Evolutionary conservation across 2,329 filamentous ascomycete genomes (phyloP).

Genomic region (Hirsutella rhossiliensis): DNA sequence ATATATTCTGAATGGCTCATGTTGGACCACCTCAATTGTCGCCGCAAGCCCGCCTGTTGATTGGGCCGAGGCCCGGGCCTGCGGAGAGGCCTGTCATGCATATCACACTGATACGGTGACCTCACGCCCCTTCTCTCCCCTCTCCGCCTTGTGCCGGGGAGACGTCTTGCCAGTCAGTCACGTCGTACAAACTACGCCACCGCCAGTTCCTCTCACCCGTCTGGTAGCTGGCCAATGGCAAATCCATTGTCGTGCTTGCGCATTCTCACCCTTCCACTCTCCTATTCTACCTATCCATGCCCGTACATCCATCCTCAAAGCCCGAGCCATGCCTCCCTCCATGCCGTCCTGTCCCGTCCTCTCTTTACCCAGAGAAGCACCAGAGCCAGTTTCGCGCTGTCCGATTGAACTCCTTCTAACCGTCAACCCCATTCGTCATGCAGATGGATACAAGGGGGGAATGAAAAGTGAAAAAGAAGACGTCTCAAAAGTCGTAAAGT

Average conservation of each 20-base stretch:
- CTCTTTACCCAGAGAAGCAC: not conserved
- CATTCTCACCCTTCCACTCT: too few relatives aligned
- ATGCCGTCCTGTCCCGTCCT: not conserved
- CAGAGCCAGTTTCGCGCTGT: not conserved
- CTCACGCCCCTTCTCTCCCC: too few relatives aligned
- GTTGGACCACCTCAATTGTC: not conserved
- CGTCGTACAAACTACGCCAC: too few relatives aligned
- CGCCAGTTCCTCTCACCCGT: too few relatives aligned
- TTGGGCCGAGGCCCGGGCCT: not conserved
- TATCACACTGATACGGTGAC: not conserved
- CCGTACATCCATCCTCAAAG: not conserved
- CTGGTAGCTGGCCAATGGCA: too few relatives aligned
- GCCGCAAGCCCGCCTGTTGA: not conserved
- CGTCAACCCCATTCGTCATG: not conserved
- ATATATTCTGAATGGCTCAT: not conserved
- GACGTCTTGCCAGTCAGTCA: too few relatives aligned
- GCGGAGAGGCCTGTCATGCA: not conserved
- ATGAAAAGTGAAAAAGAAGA: not conserved
- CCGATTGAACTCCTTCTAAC: conserved; percentile 1
- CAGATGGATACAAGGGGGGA: not conserved
- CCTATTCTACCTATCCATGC: too few relatives aligned
- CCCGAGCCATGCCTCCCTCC: not conserved
- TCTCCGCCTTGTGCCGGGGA: too few relatives aligned
- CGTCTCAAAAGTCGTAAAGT: not conserved
- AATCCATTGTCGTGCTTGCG: too few relatives aligned